These are phyloP conservation scores for Nigrospora sphaerica DNA, from an alignment of 2,329 filamentous ascomycete species.

Conservation along the genomic window DNA sequence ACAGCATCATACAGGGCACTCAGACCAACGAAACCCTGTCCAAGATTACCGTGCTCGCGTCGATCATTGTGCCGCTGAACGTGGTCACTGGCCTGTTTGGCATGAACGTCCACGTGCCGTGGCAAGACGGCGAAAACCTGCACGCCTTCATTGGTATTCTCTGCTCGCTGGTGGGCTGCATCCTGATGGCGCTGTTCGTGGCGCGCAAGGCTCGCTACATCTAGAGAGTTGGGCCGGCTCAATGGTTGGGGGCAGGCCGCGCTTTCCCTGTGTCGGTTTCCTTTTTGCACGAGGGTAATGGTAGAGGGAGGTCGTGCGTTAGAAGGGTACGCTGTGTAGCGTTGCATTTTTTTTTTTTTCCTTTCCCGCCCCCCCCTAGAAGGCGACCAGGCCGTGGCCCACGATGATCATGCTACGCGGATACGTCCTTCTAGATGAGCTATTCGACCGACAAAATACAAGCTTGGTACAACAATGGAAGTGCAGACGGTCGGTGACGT, in stretches of 20 bases:
- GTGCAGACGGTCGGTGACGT: no score
- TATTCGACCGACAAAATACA: no score
- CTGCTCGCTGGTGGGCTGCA: conserved; percentile 49
- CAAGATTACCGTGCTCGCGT: conserved; percentile 91
- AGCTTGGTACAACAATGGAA: no score
- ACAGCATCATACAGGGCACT: conserved; percentile 83
- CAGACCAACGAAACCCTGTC: conserved; percentile 82
- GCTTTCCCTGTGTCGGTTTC: not conserved
- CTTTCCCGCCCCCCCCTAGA: not conserved
- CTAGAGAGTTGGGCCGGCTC: conserved; percentile 14
- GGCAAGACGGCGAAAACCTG: conserved; percentile 34
- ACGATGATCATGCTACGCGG: no score
- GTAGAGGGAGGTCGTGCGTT: not conserved
- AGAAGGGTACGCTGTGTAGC: no score
- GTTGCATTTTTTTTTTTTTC: not conserved
- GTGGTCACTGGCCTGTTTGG: conserved; percentile 81
- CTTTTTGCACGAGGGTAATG: not conserved
- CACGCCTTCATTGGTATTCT: conserved; percentile 56
- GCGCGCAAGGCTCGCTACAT: conserved; percentile 41
- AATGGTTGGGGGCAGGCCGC: not conserved
- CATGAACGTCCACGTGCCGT: conserved; percentile 79
- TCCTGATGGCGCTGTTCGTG: conserved; percentile 34
- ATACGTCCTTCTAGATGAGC: no score
- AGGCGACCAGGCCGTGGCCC: no score
- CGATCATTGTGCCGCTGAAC: conserved; percentile 93